Percentiles rank a stretch among this genome's conserved stretches.
These are phyloP conservation scores for Sonneratia alba DNA, from an alignment of 345 rosid genomes.

Conservation along the genomic window DNA sequence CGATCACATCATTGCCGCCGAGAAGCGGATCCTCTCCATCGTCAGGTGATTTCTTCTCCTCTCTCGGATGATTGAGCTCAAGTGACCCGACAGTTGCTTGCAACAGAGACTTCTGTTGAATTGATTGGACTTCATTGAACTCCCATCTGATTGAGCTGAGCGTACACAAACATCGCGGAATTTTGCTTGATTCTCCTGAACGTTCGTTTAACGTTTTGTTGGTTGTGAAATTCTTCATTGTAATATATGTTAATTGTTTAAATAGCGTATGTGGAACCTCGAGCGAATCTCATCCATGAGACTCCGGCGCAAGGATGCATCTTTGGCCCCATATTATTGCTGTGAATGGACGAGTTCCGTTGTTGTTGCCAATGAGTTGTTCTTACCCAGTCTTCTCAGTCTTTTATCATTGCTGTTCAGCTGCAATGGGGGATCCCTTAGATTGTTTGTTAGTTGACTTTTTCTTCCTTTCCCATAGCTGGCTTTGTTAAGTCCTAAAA, in stretches of 20 bases:
- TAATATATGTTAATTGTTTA: not conserved
- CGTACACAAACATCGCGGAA: not conserved
- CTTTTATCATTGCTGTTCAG: not conserved
- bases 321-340: not conserved
- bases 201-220: not conserved
- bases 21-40: conserved; percentile 82
- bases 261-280: no score
- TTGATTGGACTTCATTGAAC: not conserved
- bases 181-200: not conserved
- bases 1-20: conserved; percentile 81
- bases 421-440: not conserved
- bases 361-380: not conserved
- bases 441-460: not conserved
- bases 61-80: not conserved
- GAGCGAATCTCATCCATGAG: not conserved
- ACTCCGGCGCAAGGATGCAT: not conserved
- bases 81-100: not conserved
- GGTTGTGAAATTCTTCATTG: not conserved
- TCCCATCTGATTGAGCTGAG: not conserved
- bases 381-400: not conserved
- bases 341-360: not conserved
- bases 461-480: no score
- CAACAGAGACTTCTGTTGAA: not conserved
- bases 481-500: no score
- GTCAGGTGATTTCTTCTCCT: conserved; percentile 45